phyloP scores from a whole-genome alignment of 2,329 filamentous ascomycete species.

The Arthrobotrys pseudoclavata region DNA sequence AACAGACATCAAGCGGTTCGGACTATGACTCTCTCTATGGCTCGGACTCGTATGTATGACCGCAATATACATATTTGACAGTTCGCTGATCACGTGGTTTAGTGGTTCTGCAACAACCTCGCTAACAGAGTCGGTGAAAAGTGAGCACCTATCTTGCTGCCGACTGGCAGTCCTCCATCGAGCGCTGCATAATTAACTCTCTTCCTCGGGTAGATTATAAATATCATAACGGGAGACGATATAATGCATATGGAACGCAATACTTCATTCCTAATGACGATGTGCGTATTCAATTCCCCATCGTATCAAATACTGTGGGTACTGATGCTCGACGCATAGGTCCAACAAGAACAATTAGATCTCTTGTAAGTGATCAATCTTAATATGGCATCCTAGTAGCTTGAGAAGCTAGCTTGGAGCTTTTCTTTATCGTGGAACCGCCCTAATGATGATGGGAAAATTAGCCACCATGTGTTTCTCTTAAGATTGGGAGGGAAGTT shows the following conservation, averaged over 20 bases:
- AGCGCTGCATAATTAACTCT: constrained; percentile 1
- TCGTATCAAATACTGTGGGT: background rate
- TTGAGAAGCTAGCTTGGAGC: background rate
- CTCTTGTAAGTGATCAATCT: constrained; percentile 38
- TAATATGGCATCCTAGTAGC: background rate
- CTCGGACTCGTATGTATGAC: constrained; percentile 53
- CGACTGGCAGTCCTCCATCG: background rate
- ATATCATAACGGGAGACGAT: constrained; percentile 66
- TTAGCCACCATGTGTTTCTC: constrained; percentile 69
- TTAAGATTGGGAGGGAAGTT: constrained; percentile 69
- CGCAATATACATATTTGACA: background rate
- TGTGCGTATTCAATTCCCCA: constrained; percentile 9
- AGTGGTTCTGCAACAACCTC: constrained; percentile 58
- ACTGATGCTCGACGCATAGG: constrained; percentile 12
- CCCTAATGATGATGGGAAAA: background rate
- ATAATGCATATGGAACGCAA: constrained; percentile 69
- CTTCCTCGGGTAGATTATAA: constrained; percentile 30
- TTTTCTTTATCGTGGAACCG: background rate
- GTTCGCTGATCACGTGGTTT: constrained; percentile 35
- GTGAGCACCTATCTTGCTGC: constrained; percentile 13
- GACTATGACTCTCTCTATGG: constrained; percentile 57
- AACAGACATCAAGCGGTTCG: constrained; percentile 37
- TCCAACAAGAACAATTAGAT: constrained; percentile 59
- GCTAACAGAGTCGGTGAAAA: constrained; percentile 50
- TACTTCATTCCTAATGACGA: constrained; percentile 72